Evolutionary conservation across 1,139 yeast genomes (phyloP), one percentile per base, ranked within the genome.

Genomic region (Suhomyces coccinellae): DNA sequence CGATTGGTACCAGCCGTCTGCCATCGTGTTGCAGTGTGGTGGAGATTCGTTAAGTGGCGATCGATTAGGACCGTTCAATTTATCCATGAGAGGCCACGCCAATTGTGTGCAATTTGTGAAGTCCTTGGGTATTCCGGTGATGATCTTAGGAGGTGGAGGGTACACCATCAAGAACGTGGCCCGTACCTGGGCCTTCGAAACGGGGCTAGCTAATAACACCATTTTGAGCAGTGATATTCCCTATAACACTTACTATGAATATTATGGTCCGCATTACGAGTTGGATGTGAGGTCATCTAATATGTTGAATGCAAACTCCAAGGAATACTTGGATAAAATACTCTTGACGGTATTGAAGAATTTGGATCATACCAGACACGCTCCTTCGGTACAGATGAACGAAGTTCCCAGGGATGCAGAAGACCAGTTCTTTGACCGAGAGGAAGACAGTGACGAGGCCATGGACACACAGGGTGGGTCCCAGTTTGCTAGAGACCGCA

Each of bases 131-230:
- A 72, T 90, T 43, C 99, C 98, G 9, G 78, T 89, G 73, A 76
- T 93, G 75, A 95, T 91, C 20, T 77, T 93, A 16, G 99, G 99
- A 35, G 99, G 99, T 44, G 99, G 99, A 57, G 99, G 99, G 29
- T 93, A 93, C 66, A 93, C 98, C 20, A 93, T 93, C 85, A 78
- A 98, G 64, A 93, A 93, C 63, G 99, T 93, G 36, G 90, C 97
- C 29, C 76, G 98, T 58, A 85, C 97, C 6, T 93, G 99, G 99
- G 83, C 97, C 34, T 91, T 79, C 63, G 99, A 93, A 69, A 85
- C 97, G 2, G 97, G 97, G 16, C 71, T 93, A 45, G 74, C 91
- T 53, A 91, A 88, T 57, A 87, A 89, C 57, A 85, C 83, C 49
- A 65, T 82, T 13, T 73, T 91, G 53, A 95, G 89, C 16, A 74